These are phyloP conservation scores for Saposhnikovia divaricata DNA, from an alignment of 129 eudicot species.

Conservation along the genomic window DNA sequence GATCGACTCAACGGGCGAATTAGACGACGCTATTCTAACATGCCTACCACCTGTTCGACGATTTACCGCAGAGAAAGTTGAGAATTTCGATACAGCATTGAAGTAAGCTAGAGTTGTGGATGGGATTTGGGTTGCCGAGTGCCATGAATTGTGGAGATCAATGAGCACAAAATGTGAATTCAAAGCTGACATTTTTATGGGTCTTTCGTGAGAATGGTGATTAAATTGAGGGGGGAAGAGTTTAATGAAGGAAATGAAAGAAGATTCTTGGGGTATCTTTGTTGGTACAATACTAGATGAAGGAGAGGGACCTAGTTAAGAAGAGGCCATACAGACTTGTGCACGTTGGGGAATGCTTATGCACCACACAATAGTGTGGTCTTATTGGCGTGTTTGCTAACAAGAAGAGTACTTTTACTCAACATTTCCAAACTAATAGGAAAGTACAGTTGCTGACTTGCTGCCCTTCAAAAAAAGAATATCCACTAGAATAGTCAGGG, in stretches of 20 bases:
- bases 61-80: slow-evolving; percentile 54
- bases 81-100: slow-evolving; percentile 8
- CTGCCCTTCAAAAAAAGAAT: too few relatives aligned
- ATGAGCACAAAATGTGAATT: slow-evolving; percentile 59
- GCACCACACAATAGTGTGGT: slow-evolving; percentile 1
- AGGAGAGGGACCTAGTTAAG: not conserved
- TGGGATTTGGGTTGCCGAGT: slow-evolving; percentile 46
- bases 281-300: not conserved
- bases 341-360: not conserved
- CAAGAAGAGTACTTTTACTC: not conserved
- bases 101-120: slow-evolving; percentile 40
- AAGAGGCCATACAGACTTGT: slow-evolving; percentile 9
- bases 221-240: not conserved
- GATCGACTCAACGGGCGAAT: slow-evolving; percentile 35
- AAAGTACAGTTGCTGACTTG: not conserved
- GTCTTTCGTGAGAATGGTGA: not conserved
- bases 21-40: slow-evolving; percentile 22
- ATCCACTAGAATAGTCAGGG: too few relatives aligned
- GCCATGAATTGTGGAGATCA: slow-evolving; percentile 72
- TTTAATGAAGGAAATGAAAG: not conserved
- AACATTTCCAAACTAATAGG: not conserved
- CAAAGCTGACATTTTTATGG: slow-evolving; percentile 45
- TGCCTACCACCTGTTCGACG: slow-evolving; percentile 67
- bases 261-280: slow-evolving; percentile 12
- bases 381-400: not conserved